Percentiles rank a stretch among this genome's conserved stretches.
Conservation (phyloP, 371 early-diverging fungal species). For the Mortierella sp. region DNA sequence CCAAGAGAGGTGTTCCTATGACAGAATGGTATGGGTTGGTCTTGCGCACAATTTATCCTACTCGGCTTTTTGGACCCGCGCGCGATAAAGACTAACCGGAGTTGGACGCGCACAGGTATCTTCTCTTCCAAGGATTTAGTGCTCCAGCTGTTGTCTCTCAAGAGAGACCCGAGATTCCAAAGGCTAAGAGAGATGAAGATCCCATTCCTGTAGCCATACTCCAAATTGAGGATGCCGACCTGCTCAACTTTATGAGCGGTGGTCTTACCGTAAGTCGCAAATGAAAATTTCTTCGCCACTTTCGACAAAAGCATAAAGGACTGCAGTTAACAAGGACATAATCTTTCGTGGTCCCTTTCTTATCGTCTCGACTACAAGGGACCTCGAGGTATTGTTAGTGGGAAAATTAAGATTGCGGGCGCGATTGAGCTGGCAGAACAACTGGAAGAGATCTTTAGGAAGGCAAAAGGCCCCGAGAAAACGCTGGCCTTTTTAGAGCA, state of each 20-base stretch:
- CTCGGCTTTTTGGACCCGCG: no score
- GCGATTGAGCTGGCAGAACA: constrained; percentile 51
- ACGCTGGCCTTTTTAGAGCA: constrained; percentile 43
- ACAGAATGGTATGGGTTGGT: constrained; percentile 35
- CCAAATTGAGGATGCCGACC: constrained; percentile 45
- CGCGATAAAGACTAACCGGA: no score
- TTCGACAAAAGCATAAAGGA: background rate
- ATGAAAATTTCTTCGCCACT: background rate
- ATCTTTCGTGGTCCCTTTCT: no score
- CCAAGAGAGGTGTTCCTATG: constrained; percentile 38
- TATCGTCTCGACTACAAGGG: constrained; percentile 12
- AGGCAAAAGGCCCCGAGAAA: constrained; percentile 50
- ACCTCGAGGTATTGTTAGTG: constrained; percentile 47
- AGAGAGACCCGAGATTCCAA: constrained; percentile 43
- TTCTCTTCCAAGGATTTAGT: constrained; percentile 47
- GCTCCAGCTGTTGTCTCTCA: constrained; percentile 48
- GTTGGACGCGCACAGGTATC: constrained; percentile 28
- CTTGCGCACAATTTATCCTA: no score
- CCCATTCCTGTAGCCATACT: constrained; percentile 49
- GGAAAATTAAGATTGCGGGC: constrained; percentile 55
- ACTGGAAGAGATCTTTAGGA: constrained; percentile 43
- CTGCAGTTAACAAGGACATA: no score
- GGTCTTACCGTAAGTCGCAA: constrained; percentile 35
- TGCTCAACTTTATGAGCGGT: constrained; percentile 53
- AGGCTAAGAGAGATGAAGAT: constrained; percentile 46